Percentiles rank a stretch among this genome's conserved stretches.
phyloP scores from a whole-genome alignment of 176 grass and related monocot species.

The Sorghum bicolor region DNA sequence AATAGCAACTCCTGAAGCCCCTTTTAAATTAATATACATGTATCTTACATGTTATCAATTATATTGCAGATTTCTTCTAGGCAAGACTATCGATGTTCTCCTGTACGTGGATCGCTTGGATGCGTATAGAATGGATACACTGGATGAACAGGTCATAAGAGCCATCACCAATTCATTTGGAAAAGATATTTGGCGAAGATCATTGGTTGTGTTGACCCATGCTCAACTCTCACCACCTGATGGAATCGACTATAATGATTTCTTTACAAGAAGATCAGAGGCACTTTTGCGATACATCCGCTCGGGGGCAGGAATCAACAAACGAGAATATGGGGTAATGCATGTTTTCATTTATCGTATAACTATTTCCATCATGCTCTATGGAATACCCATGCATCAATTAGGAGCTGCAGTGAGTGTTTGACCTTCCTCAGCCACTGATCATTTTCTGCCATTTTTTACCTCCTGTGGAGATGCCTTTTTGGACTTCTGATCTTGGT shows the following conservation, averaged over 20 bases:
- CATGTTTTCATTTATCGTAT: constrained; percentile 11
- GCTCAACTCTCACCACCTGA: constrained; percentile 90
- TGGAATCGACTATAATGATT: constrained; percentile 84
- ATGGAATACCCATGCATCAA: background rate
- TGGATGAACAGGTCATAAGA: constrained; percentile 81
- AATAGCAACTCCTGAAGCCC: background rate
- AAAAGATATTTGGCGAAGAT: constrained; percentile 78
- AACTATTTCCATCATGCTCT: background rate
- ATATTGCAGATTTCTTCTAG: constrained; percentile 78
- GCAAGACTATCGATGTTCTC: constrained; percentile 94
- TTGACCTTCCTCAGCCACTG: background rate
- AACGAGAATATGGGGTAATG: constrained; percentile 69
- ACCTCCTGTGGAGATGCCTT: background rate
- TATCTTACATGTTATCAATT: constrained; percentile 17
- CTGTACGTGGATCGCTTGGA: constrained; percentile 90
- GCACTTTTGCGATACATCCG: constrained; percentile 65
- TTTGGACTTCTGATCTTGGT: background rate
- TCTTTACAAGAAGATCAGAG: constrained; percentile 74
- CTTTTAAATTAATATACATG: background rate
- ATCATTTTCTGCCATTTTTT: background rate
- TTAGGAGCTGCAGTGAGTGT: background rate
- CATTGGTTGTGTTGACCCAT: constrained; percentile 88
- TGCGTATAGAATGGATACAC: constrained; percentile 80
- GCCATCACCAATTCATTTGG: constrained; percentile 80
- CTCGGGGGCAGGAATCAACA: constrained; percentile 59